phyloP scores from a whole-genome alignment of 1,284 basidiomycete species.

The Sanghuangporus sanghuang region DNA sequence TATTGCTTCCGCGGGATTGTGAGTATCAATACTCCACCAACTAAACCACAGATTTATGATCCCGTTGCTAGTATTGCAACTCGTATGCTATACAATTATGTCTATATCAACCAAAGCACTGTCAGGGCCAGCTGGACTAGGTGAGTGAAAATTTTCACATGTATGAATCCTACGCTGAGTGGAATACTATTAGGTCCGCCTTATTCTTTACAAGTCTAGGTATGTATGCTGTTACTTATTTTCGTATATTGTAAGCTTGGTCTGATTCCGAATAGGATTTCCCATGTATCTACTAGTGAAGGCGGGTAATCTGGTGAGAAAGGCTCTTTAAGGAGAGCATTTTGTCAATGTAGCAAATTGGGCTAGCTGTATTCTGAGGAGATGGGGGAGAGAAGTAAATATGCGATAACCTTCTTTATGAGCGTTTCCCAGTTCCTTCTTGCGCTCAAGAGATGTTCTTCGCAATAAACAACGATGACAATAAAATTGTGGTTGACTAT shows the following conservation, averaged over 20 bases:
- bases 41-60: not conserved
- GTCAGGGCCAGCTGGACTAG: constrained; percentile 11
- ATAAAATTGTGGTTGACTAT: too few relatives aligned
- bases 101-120: constrained; percentile 22
- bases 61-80: constrained; percentile 10
- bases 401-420: too few relatives aligned
- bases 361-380: too few relatives aligned
- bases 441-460: too few relatives aligned
- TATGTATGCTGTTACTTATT: constrained; percentile 2
- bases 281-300: constrained; percentile 20
- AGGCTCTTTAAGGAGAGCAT: not conserved
- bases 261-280: constrained; percentile 9
- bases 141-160: not conserved
- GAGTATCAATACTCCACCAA: not conserved
- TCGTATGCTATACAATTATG: constrained; percentile 20
- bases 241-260: not conserved
- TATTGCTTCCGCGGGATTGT: constrained; percentile 19
- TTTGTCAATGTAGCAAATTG: too few relatives aligned
- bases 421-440: too few relatives aligned
- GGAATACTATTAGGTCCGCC: constrained; percentile 3
- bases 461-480: too few relatives aligned
- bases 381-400: too few relatives aligned
- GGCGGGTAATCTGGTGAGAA: constrained; percentile 17
- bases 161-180: not conserved
- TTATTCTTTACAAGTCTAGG: constrained; percentile 15